phyloP scores from a whole-genome alignment of 306 rosid genomes.

The Cucumis hystrix region DNA sequence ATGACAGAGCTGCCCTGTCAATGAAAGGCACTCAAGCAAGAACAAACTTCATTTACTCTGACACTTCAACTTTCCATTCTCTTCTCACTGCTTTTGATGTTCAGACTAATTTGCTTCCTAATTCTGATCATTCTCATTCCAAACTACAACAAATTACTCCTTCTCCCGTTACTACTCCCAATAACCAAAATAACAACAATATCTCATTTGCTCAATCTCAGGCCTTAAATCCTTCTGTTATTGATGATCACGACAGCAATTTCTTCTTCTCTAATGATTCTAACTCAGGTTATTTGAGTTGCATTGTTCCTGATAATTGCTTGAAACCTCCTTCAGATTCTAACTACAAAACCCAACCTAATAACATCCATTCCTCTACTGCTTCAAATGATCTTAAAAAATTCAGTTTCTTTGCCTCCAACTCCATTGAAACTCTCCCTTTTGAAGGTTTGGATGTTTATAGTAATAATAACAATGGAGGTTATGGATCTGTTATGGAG shows the following conservation, averaged over 20 bases:
- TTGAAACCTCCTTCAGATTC: constrained; percentile 43
- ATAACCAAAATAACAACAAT: neutral
- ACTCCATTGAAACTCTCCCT: constrained; percentile 3
- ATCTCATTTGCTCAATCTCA: constrained; percentile 10
- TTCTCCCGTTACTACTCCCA: constrained; percentile 3
- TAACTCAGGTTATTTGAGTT: constrained; percentile 86
- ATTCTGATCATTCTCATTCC: constrained; percentile 13
- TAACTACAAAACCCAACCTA: constrained; percentile 1
- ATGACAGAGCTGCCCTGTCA: constrained; percentile 97
- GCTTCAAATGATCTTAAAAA: constrained; percentile 21
- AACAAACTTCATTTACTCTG: constrained; percentile 82
- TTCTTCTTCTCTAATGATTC: constrained; percentile 46
- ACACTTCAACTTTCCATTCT: constrained; percentile 49
- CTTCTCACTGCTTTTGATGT: constrained; percentile 45
- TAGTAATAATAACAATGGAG: neutral
- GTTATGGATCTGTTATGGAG: neutral
- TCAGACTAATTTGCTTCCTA: constrained; percentile 30
- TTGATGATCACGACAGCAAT: constrained; percentile 13
- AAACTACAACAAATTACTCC: constrained; percentile 4
- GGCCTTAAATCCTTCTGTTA: neutral
- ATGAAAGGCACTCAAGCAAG: constrained; percentile 96
- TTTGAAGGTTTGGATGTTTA: neutral
- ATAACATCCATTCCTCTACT: constrained; percentile 2
- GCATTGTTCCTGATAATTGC: constrained; percentile 90
- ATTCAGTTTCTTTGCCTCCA: constrained; percentile 7